Evolutionary conservation across 176 grass and related monocot genomes (phyloP), one percentile per base, ranked within the genome.

Genomic region (Pontederia crassipes): DNA sequence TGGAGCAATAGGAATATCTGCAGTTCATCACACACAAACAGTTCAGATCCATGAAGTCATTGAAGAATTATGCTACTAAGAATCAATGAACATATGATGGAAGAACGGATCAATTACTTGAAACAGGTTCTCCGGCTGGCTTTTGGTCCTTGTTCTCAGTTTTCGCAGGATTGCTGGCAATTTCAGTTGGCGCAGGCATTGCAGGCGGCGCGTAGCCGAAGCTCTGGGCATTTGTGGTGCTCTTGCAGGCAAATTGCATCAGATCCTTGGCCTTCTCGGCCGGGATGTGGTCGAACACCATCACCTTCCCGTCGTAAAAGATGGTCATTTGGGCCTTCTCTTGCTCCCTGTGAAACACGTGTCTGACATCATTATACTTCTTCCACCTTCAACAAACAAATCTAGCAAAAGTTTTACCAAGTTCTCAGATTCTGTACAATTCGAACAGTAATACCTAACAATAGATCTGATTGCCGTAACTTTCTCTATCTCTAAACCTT

Each of bases 281-380:
- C 2, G 86, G 86, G 52, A 87, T 89, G 52, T 84, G 77, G 56
- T 95, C 77, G 70, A 95, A 87, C 65, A 87, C 90, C 64, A 84
- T 12, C 58, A 81, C 67, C 70, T 61, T 75, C 26, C 86, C 90
- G 46, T 52, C 77, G 61, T 90, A 95, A 75, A 95, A 81, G 72
- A 95, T 95, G 46, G 86, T 89, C 66, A 95, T 70, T 72, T 81
- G 80, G 57, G 76, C 65, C 8, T 50, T 77, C 56, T 69, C 70
- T 10, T 73, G 53, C 64, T 71, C 75, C 68, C 17, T 83, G 65
- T 69, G 62, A 2, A 57, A 6, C 10, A 27, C 6, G 6, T 40
- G 32, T 40, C 2, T 40, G 32, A 40, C 32, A 40, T 40, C 2
- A 40, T 40, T 40, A 40, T 40, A 40, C 32, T 40, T 40, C 32